Base-by-base conservation (phyloP, 1,284 basidiomycete species). In the Naganishia sp. region DNA sequence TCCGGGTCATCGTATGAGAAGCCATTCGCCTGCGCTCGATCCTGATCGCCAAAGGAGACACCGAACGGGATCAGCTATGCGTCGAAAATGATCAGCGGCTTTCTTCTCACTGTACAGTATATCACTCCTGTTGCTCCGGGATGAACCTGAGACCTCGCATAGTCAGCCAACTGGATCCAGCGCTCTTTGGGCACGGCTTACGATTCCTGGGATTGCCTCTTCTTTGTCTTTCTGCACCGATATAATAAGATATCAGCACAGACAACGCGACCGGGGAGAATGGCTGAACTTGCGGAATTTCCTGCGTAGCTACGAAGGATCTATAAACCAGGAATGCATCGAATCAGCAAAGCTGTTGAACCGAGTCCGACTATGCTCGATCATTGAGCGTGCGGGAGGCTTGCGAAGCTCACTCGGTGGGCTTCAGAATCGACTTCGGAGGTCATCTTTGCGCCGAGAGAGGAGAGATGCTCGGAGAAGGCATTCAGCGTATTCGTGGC, bases 121-220 rank as follows among this genome's bases (percentile, higher is more conserved):
- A 94, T 94, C 13, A 82, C 81, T 60, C 81, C 80, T 0, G 81
- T 82, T 6, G 75, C 75, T 39, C 80, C 81, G 1, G 81, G 79
- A 55, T 79, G 72, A 87, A 88, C 63, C 74, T 74, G 3, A 61
- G 66, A 16, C 13, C 55, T 11, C 55, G 48, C 60, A 43, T 25
- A 10, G 36, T 11, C 15, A 15, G 28, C 48, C 87, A 87, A 16
- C 87, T 89, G 74, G 85, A 21, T 87, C 53, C 23, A 10, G 3
- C 18, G 31, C 55, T 28, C 28, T 28, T 28, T 28, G 36, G 39
- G 55, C 36, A 7, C 36, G 36, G 49, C 90, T 89, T 74, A 87
- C 84, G 71, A 92, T 89, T 52, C 90, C 90, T 7, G 90, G 89
- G 0, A 92, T 86, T 0, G 89, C 90, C 77, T 92, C 90, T 71